Base-by-base conservation (phyloP, 208 protist genomes). In the Leishmania major region DNA sequence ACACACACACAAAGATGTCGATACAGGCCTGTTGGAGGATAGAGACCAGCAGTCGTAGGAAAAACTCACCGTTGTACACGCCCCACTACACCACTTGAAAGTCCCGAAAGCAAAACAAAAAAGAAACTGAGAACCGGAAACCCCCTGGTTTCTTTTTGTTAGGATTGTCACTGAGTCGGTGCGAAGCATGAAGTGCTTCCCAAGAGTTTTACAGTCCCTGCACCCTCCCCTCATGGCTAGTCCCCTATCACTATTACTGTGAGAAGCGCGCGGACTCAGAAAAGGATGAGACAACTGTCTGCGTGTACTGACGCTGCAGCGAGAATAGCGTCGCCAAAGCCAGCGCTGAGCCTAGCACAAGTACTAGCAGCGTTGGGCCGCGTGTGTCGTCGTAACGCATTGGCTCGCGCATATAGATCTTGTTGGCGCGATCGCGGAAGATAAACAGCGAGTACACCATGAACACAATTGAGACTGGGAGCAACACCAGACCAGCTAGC, bases 371-470 rank as follows among this genome's bases (percentile, higher is more conserved):
- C 10, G 93, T 96, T 35, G 94, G 94, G 43, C 94, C 94, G 70
- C 93, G 93, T 5, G 94, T 97, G 82, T 97, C 94, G 74, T 97
- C 94, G 80, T 97, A 97, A 77, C 94, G 89, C 94, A 97, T 97
- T 25, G 94, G 94, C 81, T 97, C 93, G 84, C 94, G 94, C 94
- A 97, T 97, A 86, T 96, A 97, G 64, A 97, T 97, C 84, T 96
- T 96, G 81, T 95, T 95, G 17, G 94, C 94, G 40, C 94, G 88
- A 79, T 95, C 93, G 64, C 92, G 92, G 81, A 97, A 97, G 75
- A 97, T 88, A 84, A 96, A 93, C 49, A 97, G 89, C 19, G 94
- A 91, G 89, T 97, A 96, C 47, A 96, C 89, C 94, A 97, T 97
- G 88, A 97, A 97, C n/a, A 97, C 75, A 72, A 97, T 92, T 35